Base-by-base conservation (phyloP, 305 asterid genomes). In the Fraxinus sp. region DNA sequence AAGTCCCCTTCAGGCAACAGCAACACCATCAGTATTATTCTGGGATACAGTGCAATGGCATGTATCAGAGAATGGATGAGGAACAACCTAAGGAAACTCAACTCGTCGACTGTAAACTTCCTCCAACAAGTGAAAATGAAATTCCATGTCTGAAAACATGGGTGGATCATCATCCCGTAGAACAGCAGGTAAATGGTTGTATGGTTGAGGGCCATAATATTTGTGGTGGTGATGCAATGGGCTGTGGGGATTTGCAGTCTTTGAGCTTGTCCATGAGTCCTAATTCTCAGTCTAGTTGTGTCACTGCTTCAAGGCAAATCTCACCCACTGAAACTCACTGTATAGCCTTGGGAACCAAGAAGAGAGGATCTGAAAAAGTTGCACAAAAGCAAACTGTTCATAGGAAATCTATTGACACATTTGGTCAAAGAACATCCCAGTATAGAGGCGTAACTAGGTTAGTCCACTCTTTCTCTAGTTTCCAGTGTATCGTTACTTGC, bases 371-470 rank as follows among this genome's bases (percentile, higher is more conserved):
- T 62, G 92, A 84, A 32, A 92, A 92, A 66, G 79, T 91, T 28
- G 89, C 80, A 8, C 91, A 77, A 46, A 91, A 95, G 80, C 97
- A 89, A 77, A 87, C 98, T 81, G 94, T 91, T 78, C 98, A 95
- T 59, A 89, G 98, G 84, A 95, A 94, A 86, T 95, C 97, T 18
- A 91, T 93, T 0, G 97, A 92, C 82, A 95, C 99, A 33, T 95
- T 95, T 77, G 99, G 99, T 4, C 99, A 95, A 76, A 92, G 99
- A 82, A 95, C 99, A 0, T 95, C 99, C 80, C 98, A 94, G 94
- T 95, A 92, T 73, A 89, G 99, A 92, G 99, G 99, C 14, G 98
- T 95, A 43, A 94, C 98, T 18, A 93, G 98, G 98, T 95, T 37
- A 49, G 82, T 86, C n/a, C 52, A 37, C 3, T 32, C 64, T 6